Base-by-base conservation (phyloP, 148 eudicot species). In the Cornus suecica region DNA sequence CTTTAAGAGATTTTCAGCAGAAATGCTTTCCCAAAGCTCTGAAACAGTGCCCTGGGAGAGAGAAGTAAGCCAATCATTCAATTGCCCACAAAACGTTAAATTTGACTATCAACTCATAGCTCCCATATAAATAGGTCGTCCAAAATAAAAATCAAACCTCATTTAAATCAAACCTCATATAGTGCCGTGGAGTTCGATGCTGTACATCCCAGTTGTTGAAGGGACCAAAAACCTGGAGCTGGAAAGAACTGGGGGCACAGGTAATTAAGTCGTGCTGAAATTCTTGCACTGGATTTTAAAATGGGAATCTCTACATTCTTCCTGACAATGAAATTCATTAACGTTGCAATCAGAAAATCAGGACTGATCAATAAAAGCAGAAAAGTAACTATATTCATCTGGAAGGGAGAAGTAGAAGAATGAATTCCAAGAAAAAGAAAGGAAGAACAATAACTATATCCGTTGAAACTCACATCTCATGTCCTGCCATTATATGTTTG, bases 1-100 rank as follows among this genome's bases (percentile, higher is more conserved):
- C 99, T 94, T 94, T 51, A 94, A 84, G 70, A 94, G 99, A 88
- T 94, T 94, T 81, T 94, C 97, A 23, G 97, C 97, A 51, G 88
- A 73, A 80, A 82, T 66, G 52, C 70, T 83, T 76, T 82, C 70
- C 62, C 30, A 77, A 67, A 74, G 76, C 79, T 56, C 70, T 70
- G 79, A 60, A 32, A 60, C 48, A 64, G 74, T 65, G 28, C 71
- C 85, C 99, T 94, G 97, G 23, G 34, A 78, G 70, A 52, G 77
- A 65, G n/a, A 79, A 83, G 60, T 45, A 81, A 78, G 41, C 37
- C 73, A 61, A 66, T 67, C 11, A 68, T 64, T 68, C 84, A 32
- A 37, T 29, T n/a, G 22, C 22, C 66, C 64, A 41, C 18, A 20
- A 74, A 60, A 48, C 63, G 60, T 45, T 25, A 68, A 75, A 77